Base-by-base conservation (phyloP, 768 basidiomycete species). In the Candolleomyces eurysporus region DNA sequence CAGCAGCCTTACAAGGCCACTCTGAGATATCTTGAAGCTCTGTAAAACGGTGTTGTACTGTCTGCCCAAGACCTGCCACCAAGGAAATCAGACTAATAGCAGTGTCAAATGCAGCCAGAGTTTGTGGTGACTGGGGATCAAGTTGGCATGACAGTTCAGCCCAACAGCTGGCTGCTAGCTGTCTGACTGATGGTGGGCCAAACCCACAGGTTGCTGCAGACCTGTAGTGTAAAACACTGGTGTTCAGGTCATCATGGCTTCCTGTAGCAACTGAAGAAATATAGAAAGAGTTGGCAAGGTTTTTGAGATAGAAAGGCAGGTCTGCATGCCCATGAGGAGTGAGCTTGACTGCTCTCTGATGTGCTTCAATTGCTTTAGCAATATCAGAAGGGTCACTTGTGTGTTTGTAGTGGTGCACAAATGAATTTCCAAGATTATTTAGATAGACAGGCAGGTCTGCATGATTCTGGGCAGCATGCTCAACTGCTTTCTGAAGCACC, bases 1-100 rank as follows among this genome's bases (percentile, higher is more conserved):
- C 64, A 0, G 70, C 73, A 4, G 74, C 73, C n/a, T 32, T 30
- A 13, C 48, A 8, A 5, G 52, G 26, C 2, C 54, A 13, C 11
- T 22, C 39, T 17, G 57, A 54, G 7, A 60, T 10, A 55, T 16
- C 32, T 1, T 39, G 11, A 9, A 63, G 30, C 17, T 22, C 0
- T 3, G 16, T 13, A 36, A 59, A 46, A 8, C 62, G 58, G 26
- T 40, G 8, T 21, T 63, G 57, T 1, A 63, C 26, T 2, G 57
- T 63, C 30, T 59, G 40, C 32, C 54, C 62, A 11, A 63, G 45
- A 13, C 62, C 62, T 43, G 59, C 48, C 62, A 46, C 30, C 26
- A 26, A 26, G 26, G 26, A 26, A 26, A 26, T 26, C 26, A 26
- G 26, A 26, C 26, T 4, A 26, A 26, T 26, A 26, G 26, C 26